Base-by-base conservation (phyloP, 768 basidiomycete genomes). In the Pisolithus tinctorius region DNA sequence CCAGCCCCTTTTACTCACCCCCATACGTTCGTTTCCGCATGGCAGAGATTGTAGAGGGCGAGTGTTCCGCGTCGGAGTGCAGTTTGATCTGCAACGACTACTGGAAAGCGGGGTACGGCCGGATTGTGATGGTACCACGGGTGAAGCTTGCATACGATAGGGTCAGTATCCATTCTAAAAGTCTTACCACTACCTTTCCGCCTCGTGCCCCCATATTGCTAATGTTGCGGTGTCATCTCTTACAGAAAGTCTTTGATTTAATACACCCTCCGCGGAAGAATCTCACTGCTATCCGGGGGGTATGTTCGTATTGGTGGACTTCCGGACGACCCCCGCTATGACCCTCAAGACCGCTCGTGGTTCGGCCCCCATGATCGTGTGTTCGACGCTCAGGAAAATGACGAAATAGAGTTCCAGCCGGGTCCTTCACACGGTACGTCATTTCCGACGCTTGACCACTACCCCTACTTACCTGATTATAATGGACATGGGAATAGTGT, bases 71-170 rank as follows among this genome's bases (percentile, higher is more conserved):
- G 0, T 85, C 82, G 54, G 96, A 99, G 70, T 99, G 96, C 72
- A 87, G 84, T 69, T 74, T 99, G 51, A 94, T 99, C 58, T 96
- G 94, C 74, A 99, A 98, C 68, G 95, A 98, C 70, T 98, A 97
- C 66, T 97, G 93, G 93, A 82, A 86, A 56, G 83, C 90, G 0
- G 95, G 96, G 1, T 98, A 93, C 64, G 96, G 96, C 4, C 75
- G 96, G 50, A 95, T 99, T 58, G 78, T 99, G 73, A 99, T 97
- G 94, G 93, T 97, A 0, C 93, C 95, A 1, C 75, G 95, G 38
- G 95, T 98, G 36, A 96, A 97, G 65, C 73, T 98, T 45, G 96
- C 96, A 1, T 98, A 99, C 63, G 95, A 98, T 69, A 76, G 79
- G 62, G 91, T 88, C 55, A 46, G 83, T 63, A 10, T 47, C 34